Conservation (phyloP, 805 yeast species). For the Candida succiphila region DNA sequence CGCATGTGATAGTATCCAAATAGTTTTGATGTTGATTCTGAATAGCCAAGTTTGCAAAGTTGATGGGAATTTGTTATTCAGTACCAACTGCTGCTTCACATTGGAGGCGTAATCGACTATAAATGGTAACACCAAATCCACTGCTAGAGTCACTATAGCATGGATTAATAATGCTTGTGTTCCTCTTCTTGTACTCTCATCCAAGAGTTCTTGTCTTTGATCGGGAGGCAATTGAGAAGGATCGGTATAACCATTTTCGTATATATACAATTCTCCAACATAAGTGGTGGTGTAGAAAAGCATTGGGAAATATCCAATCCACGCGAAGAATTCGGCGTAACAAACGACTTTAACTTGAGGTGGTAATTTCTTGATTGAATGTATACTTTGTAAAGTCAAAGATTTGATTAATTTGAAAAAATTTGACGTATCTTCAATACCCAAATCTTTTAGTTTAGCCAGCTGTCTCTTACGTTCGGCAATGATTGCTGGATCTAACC, state of each 20-base stretch:
- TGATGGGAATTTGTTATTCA: constrained; percentile 4
- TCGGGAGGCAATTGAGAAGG: constrained; percentile 31
- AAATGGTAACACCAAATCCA: constrained; percentile 35
- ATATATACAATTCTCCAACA: constrained; percentile 47
- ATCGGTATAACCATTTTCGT: constrained; percentile 27
- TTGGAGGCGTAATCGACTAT: too few relatives aligned
- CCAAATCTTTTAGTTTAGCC: constrained; percentile 23
- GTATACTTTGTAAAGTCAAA: constrained; percentile 23
- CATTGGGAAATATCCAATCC: constrained; percentile 64
- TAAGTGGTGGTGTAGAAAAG: constrained; percentile 56
- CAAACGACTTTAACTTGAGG: constrained; percentile 42
- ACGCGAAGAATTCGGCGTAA: constrained; percentile 50
- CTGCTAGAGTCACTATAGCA: constrained; percentile 34
- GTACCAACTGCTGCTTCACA: too few relatives aligned
- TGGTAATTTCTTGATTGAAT: constrained; percentile 31
- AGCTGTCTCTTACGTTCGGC: constrained; percentile 26
- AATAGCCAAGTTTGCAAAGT: constrained; percentile 4
- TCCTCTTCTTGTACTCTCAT: constrained; percentile 41
- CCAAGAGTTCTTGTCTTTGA: constrained; percentile 23
- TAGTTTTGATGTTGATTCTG: constrained; percentile 19
- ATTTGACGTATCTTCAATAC: constrained; percentile 17
- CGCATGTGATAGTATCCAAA: constrained; percentile 44
- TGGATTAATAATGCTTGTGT: constrained; percentile 40
- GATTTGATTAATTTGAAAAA: constrained; percentile 12
- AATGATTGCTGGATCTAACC: constrained; percentile 27